Evolutionary conservation across 345 rosid species (phyloP).

Genomic region (Trapa bicornis): DNA sequence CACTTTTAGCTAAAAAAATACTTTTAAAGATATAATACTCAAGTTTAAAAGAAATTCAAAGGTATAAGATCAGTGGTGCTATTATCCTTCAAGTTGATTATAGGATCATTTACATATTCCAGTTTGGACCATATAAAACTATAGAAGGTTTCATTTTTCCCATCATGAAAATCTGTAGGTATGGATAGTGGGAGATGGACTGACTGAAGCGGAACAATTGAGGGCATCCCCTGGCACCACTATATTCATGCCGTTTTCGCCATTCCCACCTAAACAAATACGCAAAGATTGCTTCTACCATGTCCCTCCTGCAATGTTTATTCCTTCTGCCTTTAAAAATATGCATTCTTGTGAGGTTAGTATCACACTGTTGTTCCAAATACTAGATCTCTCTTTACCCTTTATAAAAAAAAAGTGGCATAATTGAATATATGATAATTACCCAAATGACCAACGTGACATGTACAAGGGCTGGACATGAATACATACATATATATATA

Average conservation of each 20-base stretch:
- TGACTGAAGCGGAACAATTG: conserved; percentile 31
- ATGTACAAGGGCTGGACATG: no score
- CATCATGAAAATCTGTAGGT: conserved; percentile 15
- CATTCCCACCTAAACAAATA: conserved; percentile 34
- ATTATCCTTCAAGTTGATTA: no score
- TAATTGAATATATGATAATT: no score
- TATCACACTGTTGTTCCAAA: background rate
- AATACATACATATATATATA: no score
- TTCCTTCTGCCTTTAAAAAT: conserved; percentile 40
- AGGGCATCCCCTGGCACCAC: conserved; percentile 35
- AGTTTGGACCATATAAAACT: background rate
- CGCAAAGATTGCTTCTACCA: conserved; percentile 51
- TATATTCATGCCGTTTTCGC: conserved; percentile 34
- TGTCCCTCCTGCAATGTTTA: conserved; percentile 37
- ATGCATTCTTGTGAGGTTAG: conserved; percentile 58
- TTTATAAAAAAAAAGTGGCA: no score
- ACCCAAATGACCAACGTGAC: no score
- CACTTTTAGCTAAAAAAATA: no score
- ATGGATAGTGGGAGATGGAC: conserved; percentile 58
- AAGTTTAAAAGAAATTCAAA: no score
- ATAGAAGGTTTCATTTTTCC: background rate
- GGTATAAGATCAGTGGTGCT: no score
- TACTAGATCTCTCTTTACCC: no score
- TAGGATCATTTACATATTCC: background rate
- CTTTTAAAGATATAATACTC: no score